Percentiles rank a stretch among this genome's conserved stretches.
phyloP scores from a whole-genome alignment of 2,329 filamentous ascomycete genomes.

The Parastagonospora avenae region DNA sequence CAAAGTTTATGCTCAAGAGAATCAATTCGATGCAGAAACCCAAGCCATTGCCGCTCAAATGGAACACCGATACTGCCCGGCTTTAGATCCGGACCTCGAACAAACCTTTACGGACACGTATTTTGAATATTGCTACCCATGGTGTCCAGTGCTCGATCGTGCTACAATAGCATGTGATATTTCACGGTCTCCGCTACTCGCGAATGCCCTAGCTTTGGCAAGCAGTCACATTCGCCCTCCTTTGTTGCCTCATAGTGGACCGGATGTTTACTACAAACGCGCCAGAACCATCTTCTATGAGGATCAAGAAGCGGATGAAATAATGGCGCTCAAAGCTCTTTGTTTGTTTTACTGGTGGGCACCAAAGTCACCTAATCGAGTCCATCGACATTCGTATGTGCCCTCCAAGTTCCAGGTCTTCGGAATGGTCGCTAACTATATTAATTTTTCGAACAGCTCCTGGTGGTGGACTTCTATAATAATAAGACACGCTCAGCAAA shows the following conservation, averaged over 20 bases:
- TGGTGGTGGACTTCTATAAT: slow-evolving; percentile 31
- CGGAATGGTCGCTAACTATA: no score
- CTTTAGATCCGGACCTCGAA: slow-evolving; percentile 20
- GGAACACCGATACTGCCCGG: slow-evolving; percentile 20
- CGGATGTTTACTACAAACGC: slow-evolving; percentile 23
- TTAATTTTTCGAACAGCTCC: background rate
- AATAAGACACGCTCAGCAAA: slow-evolving; percentile 30
- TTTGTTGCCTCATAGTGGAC: slow-evolving; percentile 23
- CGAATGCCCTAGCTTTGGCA: slow-evolving; percentile 24
- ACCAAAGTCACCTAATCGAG: slow-evolving; percentile 21
- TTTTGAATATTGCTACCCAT: slow-evolving; percentile 26
- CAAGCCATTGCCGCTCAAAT: slow-evolving; percentile 26
- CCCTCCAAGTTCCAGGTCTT: no score
- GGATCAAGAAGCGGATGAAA: slow-evolving; percentile 24
- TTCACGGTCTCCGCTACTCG: slow-evolving; percentile 22
- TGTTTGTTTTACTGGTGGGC: slow-evolving; percentile 32
- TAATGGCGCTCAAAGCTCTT: slow-evolving; percentile 21
- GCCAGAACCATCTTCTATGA: slow-evolving; percentile 28
- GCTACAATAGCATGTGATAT: slow-evolving; percentile 16
- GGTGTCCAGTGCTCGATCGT: slow-evolving; percentile 28
- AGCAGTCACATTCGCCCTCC: slow-evolving; percentile 27
- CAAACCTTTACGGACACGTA: slow-evolving; percentile 27
- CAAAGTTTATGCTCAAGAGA: slow-evolving; percentile 23
- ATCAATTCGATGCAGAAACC: slow-evolving; percentile 25
- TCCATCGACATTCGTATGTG: slow-evolving; percentile 16